A percentile compares a stretch with the other conserved stretches of the same genome.
phyloP scores from a whole-genome alignment of 768 basidiomycete species.

The Hortiboletus campestris region DNA sequence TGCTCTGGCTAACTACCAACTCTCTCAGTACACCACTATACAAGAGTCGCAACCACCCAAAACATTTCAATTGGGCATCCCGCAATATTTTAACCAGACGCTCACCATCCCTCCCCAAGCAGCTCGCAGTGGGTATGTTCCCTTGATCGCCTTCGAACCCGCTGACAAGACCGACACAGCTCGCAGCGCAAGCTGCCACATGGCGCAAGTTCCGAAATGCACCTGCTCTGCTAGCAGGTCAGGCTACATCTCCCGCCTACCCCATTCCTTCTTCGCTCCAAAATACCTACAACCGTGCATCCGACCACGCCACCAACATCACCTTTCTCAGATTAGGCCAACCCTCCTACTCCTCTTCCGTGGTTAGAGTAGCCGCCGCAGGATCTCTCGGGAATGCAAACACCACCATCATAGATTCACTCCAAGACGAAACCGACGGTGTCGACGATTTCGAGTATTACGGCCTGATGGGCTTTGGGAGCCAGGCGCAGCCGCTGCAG shows the following conservation, averaged over 20 bases:
- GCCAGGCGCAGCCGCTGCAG: constrained; percentile 48
- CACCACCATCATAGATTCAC: constrained; percentile 17
- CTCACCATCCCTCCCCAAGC: not conserved
- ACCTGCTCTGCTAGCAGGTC: constrained; percentile 11
- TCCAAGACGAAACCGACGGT: constrained; percentile 40
- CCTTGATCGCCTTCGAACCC: not conserved
- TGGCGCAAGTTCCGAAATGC: constrained; percentile 19
- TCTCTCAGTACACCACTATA: constrained; percentile 14
- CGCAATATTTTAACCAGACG: not conserved
- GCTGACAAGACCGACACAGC: constrained; percentile 8
- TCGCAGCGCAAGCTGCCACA: constrained; percentile 11
- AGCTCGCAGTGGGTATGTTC: constrained; percentile 8
- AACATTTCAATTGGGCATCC: not conserved
- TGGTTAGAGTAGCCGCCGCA: not conserved
- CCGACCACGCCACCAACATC: constrained; percentile 18
- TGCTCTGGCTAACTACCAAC: constrained; percentile 4
- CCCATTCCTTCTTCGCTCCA: constrained; percentile 12
- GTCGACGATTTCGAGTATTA: constrained; percentile 49
- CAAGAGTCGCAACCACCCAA: not conserved
- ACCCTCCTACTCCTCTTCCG: not conserved
- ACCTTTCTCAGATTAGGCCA: not conserved
- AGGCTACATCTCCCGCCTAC: constrained; percentile 4
- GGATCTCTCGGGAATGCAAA: not conserved
- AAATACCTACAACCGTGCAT: constrained; percentile 16
- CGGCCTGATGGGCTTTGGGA: constrained; percentile 47